Evolutionary conservation across 1,284 basidiomycete species (phyloP), one percentile per base, ranked within the genome.

Genomic region (Tylopilus sp.): DNA sequence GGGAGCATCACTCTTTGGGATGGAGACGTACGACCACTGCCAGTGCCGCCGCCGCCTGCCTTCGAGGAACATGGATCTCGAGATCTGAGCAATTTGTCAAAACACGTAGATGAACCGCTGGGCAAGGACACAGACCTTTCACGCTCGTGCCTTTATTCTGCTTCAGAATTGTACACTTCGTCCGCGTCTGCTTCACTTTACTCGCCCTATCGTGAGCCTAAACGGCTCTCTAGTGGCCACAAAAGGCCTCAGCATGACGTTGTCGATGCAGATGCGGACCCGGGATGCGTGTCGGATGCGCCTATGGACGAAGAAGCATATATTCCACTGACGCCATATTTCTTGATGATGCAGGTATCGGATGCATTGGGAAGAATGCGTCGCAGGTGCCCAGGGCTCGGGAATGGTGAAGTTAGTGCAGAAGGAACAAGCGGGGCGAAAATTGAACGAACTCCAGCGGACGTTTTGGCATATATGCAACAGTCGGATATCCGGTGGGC

Each of bases 1-100:
- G 88, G 88, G 11, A 81, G 77, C 57, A 82, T 89, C 50, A 73
- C 88, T 1, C 64, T 87, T 4, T 87, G 84, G 82, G 80, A 85
- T 52, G 84, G 84, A 0, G 79, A 81, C 5, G 69, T 73, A 7
- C 71, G 74, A 2, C 65, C 59, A 8, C 39, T 60, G 25, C 59
- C 54, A 0, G 39, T 57, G 19, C 50, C 42, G 5, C 52, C 50
- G 7, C 43, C 43, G 5, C 49, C 25, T 19, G 28, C 20, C 13
- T 15, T 43, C 5, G 43, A 46, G n/a, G n/a, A n/a, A n/a, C n/a
- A n/a, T n/a, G n/a, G n/a, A n/a, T n/a, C n/a, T n/a, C n/a, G n/a
- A n/a, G n/a, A n/a, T n/a, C n/a, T n/a, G n/a, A n/a, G n/a, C n/a
- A n/a, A n/a, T n/a, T n/a, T n/a, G n/a, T n/a, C n/a, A n/a, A n/a